phyloP scores from a whole-genome alignment of 345 rosid genomes.

The Eucalyptus albens region DNA sequence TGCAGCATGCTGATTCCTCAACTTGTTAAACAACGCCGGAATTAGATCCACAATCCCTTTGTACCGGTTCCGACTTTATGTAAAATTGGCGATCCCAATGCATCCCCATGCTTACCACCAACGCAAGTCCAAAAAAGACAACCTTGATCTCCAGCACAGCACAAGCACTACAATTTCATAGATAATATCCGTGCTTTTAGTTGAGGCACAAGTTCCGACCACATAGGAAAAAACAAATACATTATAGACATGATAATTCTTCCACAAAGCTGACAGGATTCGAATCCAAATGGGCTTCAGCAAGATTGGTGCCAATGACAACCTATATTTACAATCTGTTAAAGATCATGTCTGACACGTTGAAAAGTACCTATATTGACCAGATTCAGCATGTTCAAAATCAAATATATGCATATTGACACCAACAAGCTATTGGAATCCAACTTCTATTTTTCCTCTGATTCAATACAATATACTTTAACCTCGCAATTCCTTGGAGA shows the following conservation, averaged over 20 bases:
- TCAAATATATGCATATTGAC: not conserved
- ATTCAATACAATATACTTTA: not conserved
- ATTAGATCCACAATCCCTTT: not conserved
- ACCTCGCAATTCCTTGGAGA: constrained; percentile 19
- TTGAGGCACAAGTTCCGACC: not conserved
- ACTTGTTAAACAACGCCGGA: not conserved
- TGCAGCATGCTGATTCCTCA: not conserved
- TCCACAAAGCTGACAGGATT: not conserved
- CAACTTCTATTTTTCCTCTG: not conserved
- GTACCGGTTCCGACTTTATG: not conserved
- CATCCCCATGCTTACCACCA: not conserved
- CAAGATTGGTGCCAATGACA: not conserved
- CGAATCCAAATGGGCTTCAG: not conserved
- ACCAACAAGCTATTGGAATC: not conserved
- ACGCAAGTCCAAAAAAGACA: not conserved
- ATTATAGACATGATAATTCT: not conserved
- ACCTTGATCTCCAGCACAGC: not conserved
- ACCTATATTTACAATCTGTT: not conserved
- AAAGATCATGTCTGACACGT: not conserved
- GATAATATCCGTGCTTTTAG: not conserved
- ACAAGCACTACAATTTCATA: not conserved
- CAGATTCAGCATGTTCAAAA: not conserved
- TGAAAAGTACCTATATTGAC: not conserved
- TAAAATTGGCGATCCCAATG: not conserved
- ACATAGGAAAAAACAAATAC: not conserved